Percentiles rank a stretch among this genome's conserved stretches.
Evolutionary conservation across 176 grass and related monocot genomes (phyloP).

Genomic region (Triticum dicoccoides): DNA sequence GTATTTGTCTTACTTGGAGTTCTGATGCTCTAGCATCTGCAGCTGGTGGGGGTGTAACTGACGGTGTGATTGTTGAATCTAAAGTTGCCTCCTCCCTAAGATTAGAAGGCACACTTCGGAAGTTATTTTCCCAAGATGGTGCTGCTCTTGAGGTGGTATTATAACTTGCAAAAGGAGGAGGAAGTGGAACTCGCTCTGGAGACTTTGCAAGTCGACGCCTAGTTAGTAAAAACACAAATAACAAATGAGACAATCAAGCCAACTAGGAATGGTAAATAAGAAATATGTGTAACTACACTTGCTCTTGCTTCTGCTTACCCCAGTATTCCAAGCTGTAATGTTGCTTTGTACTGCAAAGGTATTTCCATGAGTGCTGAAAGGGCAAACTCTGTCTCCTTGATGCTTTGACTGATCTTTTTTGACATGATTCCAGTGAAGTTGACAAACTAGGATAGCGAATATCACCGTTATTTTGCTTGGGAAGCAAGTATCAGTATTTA

Average conservation of each 20-base stretch:
- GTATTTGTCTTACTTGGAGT: slow-evolving; percentile 42
- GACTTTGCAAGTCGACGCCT: slow-evolving; percentile 53
- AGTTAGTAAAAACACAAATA: slow-evolving; percentile 30
- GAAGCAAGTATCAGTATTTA: background rate
- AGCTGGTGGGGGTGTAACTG: slow-evolving; percentile 42
- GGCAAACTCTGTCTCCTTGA: slow-evolving; percentile 78
- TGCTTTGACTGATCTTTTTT: slow-evolving; percentile 60
- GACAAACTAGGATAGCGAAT: slow-evolving; percentile 61
- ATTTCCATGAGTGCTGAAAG: slow-evolving; percentile 89
- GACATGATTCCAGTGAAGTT: slow-evolving; percentile 84
- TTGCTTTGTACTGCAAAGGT: slow-evolving; percentile 80
- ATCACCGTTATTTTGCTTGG: slow-evolving; percentile 4
- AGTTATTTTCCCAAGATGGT: slow-evolving; percentile 36
- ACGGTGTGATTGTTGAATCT: slow-evolving; percentile 31
- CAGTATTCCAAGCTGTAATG: slow-evolving; percentile 70
- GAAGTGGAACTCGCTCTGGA: slow-evolving; percentile 66
- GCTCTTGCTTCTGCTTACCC: slow-evolving; percentile 56
- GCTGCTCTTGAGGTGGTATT: slow-evolving; percentile 26
- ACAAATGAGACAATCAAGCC: slow-evolving; percentile 7
- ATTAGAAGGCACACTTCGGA: slow-evolving; percentile 39
- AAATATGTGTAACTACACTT: slow-evolving; percentile 16
- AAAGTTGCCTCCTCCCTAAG: slow-evolving; percentile 32
- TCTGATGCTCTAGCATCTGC: slow-evolving; percentile 33
- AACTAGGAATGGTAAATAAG: slow-evolving; percentile 19
- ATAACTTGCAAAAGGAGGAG: slow-evolving; percentile 65